A percentile compares a stretch with the other conserved stretches of the same genome.
Evolutionary conservation across 768 basidiomycete species (phyloP).

Genomic region (Steccherinum ochraceum): DNA sequence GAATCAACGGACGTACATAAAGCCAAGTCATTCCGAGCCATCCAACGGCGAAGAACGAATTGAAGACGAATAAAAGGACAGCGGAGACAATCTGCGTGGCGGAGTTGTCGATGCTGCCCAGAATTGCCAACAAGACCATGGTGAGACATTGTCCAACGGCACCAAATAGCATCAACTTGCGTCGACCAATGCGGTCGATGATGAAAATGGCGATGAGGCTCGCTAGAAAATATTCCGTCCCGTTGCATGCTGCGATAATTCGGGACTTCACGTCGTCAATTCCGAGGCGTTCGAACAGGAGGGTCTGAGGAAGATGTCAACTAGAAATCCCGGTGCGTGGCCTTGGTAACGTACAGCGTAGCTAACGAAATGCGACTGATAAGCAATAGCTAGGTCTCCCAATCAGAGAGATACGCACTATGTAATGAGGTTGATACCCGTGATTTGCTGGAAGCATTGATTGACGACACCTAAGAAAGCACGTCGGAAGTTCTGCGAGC

Average conservation of each 20-base stretch:
- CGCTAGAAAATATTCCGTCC: conserved; percentile 67
- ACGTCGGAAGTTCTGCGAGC: conserved; percentile 55
- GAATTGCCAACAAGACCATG: conserved; percentile 54
- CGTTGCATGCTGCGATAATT: conserved; percentile 60
- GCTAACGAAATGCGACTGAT: too few relatives aligned
- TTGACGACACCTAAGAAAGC: conserved; percentile 47
- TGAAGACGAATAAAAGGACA: conserved; percentile 62
- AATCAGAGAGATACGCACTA: conserved; percentile 44
- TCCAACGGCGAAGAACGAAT: conserved; percentile 63
- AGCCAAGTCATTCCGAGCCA: conserved; percentile 73
- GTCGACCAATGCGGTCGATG: conserved; percentile 68
- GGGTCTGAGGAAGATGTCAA: conserved; percentile 37
- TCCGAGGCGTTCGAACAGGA: conserved; percentile 54
- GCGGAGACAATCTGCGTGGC: conserved; percentile 46
- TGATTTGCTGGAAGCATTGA: conserved; percentile 67
- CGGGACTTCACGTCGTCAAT: conserved; percentile 51
- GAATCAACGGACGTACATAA: conserved; percentile 36
- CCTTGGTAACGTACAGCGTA: conserved; percentile 26
- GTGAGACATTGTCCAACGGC: conserved; percentile 52
- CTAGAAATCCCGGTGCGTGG: not conserved
- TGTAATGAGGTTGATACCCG: conserved; percentile 61
- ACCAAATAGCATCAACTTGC: conserved; percentile 66
- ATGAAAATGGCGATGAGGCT: conserved; percentile 66
- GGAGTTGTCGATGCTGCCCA: conserved; percentile 44
- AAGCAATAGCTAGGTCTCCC: too few relatives aligned